phyloP scores from a whole-genome alignment of 108 stramenopile species.

The Cyclostephanos tholiformis region DNA sequence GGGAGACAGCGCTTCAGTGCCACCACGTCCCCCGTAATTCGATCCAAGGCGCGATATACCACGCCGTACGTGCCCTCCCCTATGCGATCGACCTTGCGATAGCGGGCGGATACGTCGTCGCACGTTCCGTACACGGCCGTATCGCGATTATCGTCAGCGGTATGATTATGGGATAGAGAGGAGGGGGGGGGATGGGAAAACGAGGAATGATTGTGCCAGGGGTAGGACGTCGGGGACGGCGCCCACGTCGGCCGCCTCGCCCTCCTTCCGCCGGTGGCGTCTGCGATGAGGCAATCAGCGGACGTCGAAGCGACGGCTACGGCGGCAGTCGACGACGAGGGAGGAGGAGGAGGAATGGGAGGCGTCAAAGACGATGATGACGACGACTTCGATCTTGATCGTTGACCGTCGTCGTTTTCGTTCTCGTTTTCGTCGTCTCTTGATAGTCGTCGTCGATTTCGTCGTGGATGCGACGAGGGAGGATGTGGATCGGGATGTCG shows the following conservation, averaged over 20 bases:
- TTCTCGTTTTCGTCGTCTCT: neutral
- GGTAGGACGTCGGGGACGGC: neutral
- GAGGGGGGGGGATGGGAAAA: neutral
- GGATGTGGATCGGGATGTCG: neutral
- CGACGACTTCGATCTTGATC: neutral
- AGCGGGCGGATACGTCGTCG: conserved; percentile 73
- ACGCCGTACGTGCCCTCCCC: conserved; percentile 99
- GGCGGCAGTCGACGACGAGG: neutral
- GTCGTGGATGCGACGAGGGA: neutral
- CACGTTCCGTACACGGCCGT: conserved; percentile 50
- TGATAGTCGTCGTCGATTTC: too few species aligned
- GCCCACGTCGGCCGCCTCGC: neutral
- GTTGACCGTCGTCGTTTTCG: neutral
- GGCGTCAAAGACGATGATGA: neutral
- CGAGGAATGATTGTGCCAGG: neutral
- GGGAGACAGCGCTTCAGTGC: conserved; percentile 85
- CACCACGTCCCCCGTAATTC: conserved; percentile 46
- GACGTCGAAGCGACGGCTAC: neutral
- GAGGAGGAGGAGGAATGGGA: neutral
- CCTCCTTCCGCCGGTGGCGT: neutral
- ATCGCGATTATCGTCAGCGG: too few species aligned
- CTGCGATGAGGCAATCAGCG: too few species aligned
- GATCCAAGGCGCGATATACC: conserved; percentile 93
- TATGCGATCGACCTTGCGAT: conserved; percentile 91
- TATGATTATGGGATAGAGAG: neutral